Base-by-base conservation (phyloP, 768 basidiomycete species). In the Kockovaella imperatae region DNA sequence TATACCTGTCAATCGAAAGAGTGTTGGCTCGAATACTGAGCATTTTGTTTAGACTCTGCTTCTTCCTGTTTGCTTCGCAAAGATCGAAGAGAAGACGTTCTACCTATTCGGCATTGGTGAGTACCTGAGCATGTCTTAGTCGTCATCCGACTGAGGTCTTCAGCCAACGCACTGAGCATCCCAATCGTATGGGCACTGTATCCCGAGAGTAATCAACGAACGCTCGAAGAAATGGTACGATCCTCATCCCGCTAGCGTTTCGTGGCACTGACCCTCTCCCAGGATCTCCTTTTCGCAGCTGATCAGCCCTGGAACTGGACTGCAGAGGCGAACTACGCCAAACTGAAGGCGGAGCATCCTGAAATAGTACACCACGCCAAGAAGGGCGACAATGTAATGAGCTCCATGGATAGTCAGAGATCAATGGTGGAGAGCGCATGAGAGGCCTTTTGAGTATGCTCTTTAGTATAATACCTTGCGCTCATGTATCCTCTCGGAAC, bases 31-130 rank as follows among this genome's bases (percentile, higher is more conserved):
- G n/a, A n/a, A n/a, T n/a, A 32, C 31, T 32, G 31, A 32, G 17
- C 17, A 32, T 32, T 32, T 17, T 17, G 17, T 17, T 10, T 32
- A 50, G 45, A 49, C 35, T n/a, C 38, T 47, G 13, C 35, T 57
- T 1, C 52, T 54, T 13, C 53, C 53, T 21, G 45, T 47, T 3
- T 21, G 31, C 25, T 49, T 50, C 35, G 28, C 25, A 5, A 31
- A 42, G 24, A 53, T 55, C 26, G 51, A 45, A 39, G 57, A 59
- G 45, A 55, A 54, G 52, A 59, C 57, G 1, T 53, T 45, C 45
- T 50, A 55, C 32, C 57, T 59, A 21, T 59, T 59, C 42, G 54
- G 54, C 15, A 39, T 53, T 44, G n/a, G n/a, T n/a, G n/a, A n/a
- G n/a, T n/a, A n/a, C n/a, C n/a, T n/a, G n/a, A n/a, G n/a, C n/a